phyloP scores from a whole-genome alignment of 2,329 filamentous ascomycete genomes.

The Aspergillus fructus region DNA sequence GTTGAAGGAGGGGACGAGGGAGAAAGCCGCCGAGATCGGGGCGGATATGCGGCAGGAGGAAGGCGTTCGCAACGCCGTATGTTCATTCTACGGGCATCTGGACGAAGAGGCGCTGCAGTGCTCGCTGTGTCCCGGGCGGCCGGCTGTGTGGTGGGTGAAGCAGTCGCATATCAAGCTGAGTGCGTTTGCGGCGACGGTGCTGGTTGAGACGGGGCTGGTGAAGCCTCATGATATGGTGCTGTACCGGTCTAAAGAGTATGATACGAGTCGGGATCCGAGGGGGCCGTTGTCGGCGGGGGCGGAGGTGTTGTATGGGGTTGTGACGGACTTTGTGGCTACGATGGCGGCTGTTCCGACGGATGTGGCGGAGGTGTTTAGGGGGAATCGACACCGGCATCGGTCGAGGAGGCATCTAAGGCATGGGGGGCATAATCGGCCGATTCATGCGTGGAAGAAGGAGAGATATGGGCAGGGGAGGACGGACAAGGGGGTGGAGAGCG shows the following conservation, averaged over 20 bases:
- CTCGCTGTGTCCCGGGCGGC: slow-evolving; percentile 63
- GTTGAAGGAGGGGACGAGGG: slow-evolving; percentile 58
- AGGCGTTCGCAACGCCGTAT: slow-evolving; percentile 62
- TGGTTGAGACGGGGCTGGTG: slow-evolving; percentile 65
- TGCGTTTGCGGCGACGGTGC: slow-evolving; percentile 67
- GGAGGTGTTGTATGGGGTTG: slow-evolving; percentile 76
- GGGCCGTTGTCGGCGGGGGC: slow-evolving; percentile 78
- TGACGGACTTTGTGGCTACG: slow-evolving; percentile 77
- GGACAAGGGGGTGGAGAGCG: neutral
- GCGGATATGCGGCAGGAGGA: slow-evolving; percentile 65
- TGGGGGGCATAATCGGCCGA: neutral
- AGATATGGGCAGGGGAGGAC: neutral
- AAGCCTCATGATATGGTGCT: slow-evolving; percentile 71
- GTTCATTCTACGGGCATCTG: slow-evolving; percentile 70
- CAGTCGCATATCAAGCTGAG: slow-evolving; percentile 67
- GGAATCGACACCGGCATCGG: neutral
- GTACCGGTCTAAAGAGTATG: slow-evolving; percentile 67
- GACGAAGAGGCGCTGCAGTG: slow-evolving; percentile 68
- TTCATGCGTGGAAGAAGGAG: neutral
- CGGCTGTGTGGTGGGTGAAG: slow-evolving; percentile 73
- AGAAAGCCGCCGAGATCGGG: slow-evolving; percentile 59
- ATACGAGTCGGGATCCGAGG: slow-evolving; percentile 73
- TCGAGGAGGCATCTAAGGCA: neutral
- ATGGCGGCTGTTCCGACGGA: slow-evolving; percentile 69
- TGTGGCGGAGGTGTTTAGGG: slow-evolving; percentile 30